phyloP scores from a whole-genome alignment of 2,329 filamentous ascomycete genomes.

The Fusarium beomiforme region DNA sequence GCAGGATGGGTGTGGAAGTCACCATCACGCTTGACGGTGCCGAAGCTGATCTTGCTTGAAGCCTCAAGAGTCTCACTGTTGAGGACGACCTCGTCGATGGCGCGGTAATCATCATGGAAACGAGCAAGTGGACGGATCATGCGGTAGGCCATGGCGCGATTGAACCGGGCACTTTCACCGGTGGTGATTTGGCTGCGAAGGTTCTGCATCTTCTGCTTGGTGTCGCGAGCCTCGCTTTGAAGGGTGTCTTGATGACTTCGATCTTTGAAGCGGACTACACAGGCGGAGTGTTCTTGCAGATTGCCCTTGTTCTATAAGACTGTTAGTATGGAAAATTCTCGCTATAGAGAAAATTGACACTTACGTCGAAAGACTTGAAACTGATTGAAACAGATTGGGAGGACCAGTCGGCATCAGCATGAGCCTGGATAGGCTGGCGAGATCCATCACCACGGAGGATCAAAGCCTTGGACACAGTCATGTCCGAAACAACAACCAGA shows the following conservation, averaged over 20 bases:
- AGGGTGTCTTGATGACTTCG: slow-evolving; percentile 9
- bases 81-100: slow-evolving; percentile 34
- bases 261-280: slow-evolving; percentile 28
- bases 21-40: slow-evolving; percentile 24
- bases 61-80: slow-evolving; percentile 33
- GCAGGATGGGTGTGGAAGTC: slow-evolving; percentile 35
- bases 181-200: slow-evolving; percentile 26
- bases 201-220: slow-evolving; percentile 24
- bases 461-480: slow-evolving; percentile 32
- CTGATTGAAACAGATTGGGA: slow-evolving; percentile 1
- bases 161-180: slow-evolving; percentile 29
- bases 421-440: slow-evolving; percentile 25
- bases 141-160: slow-evolving; percentile 36
- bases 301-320: background rate
- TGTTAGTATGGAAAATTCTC: background rate
- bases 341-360: accelerated
- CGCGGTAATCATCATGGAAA: slow-evolving; percentile 37
- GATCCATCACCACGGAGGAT: slow-evolving; percentile 13
- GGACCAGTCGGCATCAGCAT: slow-evolving; percentile 31
- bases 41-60: slow-evolving; percentile 26
- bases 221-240: background rate
- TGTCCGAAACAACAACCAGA: slow-evolving; percentile 35
- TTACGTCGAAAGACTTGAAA: slow-evolving; percentile 36
- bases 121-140: slow-evolving; percentile 33
- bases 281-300: slow-evolving; percentile 23